These are phyloP conservation scores for Nigrospora osmanthi DNA, from an alignment of 2,329 filamentous ascomycete genomes.

Conservation along the genomic window DNA sequence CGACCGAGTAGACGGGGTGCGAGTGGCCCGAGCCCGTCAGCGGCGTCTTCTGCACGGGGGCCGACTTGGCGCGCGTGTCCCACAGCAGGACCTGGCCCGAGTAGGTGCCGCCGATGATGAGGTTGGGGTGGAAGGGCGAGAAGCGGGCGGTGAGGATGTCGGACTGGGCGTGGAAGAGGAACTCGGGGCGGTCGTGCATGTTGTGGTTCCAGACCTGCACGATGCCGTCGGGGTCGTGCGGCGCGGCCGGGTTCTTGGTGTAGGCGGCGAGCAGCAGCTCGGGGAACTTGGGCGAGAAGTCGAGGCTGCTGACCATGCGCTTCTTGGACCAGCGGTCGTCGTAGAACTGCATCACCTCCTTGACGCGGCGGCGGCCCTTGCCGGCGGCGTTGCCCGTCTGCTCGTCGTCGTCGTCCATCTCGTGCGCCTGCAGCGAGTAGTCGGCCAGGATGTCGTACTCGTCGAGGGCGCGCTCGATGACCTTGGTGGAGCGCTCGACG, in stretches of 20 bases:
- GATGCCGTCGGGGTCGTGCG: conserved; percentile 86
- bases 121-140: conserved; percentile 95
- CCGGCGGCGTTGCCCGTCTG: conserved; percentile 62
- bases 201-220: conserved; percentile 97
- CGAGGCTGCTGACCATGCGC: conserved; percentile 90
- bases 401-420: conserved; percentile 75
- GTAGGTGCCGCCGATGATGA: conserved; percentile 94
- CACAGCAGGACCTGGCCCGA: conserved; percentile 93
- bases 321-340: conserved; percentile 96
- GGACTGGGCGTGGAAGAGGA: conserved; percentile 91
- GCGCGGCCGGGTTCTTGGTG: conserved; percentile 93
- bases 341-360: conserved; percentile 87
- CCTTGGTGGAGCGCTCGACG: conserved; percentile 90
- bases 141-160: conserved; percentile 95
- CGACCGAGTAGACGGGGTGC: conserved; percentile 90
- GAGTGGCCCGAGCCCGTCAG: conserved; percentile 92
- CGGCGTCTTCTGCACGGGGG: conserved; percentile 91
- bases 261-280: conserved; percentile 91
- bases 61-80: conserved; percentile 87
- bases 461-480: conserved; percentile 90
- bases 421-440: conserved; percentile 75
- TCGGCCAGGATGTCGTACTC: conserved; percentile 95
- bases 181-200: conserved; percentile 89
- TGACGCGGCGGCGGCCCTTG: conserved; percentile 67
- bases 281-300: conserved; percentile 92